Evolutionary conservation across 2,329 filamentous ascomycete genomes (phyloP), one percentile per base, ranked within the genome.

Genomic region (Diaporthe sp.): DNA sequence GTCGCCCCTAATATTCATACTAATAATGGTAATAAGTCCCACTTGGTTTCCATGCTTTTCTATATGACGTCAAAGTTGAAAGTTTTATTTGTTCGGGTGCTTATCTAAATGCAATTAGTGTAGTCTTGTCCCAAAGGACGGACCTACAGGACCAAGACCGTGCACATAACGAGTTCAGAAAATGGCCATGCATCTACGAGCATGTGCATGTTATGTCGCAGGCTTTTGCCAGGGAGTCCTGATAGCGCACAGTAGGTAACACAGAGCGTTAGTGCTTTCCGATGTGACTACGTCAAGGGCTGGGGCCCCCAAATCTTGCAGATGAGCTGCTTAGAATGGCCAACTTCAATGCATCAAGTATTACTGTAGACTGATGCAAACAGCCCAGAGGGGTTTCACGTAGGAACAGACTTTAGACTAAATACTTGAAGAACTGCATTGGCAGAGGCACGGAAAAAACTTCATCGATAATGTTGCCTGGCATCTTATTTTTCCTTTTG

Each of bases 31-130:
- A 69, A 28, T 42, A 28, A 37, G 34, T 39, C 9, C 65, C 65
- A 69, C 65, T 31, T 69, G 34, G 37, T 39, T 69, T 42, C 31
- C n/a, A 42, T 28, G 17, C 8, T 55, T 55, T 69, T 69, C 34
- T 22, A 15, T 42, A 69, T 69, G 65, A 69, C 65, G 65, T 69
- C 46, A 69, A 69, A 13, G 7, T n/a, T n/a, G 2, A 49, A 37
- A 46, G 61, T 9, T 65, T 65, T 22, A 7, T n/a, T 65, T 2
- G 13, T 22, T 65, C 4, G 44, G n/a, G 53, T 25, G 3, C 53
- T 28, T 53, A 53, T n/a, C n/a, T 28, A 53, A 53, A 17, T 28
- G n/a, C 13, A 17, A 55, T 25, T 53, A 13, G 44, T 22, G 19
- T 22, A 13, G 44, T 22, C 44, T 22, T 49, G 17, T 49, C 6